Base-by-base conservation (phyloP, 75 land plant genomes). In the Azolla pinnata region DNA sequence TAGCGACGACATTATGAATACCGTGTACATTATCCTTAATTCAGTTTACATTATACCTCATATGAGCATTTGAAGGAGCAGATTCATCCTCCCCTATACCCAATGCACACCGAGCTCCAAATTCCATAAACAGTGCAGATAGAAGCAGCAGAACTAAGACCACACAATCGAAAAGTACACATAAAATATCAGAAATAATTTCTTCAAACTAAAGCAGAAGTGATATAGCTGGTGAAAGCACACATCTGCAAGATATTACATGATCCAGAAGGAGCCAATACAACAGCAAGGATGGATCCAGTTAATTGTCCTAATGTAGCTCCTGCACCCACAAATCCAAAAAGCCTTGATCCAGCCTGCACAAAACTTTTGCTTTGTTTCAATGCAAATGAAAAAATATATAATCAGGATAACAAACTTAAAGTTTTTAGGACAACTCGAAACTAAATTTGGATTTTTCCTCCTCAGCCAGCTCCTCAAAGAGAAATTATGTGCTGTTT, bases 281-380 rank as follows among this genome's bases (percentile, higher is more conserved):
- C 79, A 53, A 85, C 76, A 53, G 96, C 96, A 76, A 86, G 72
- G 30, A 89, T 63, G 44, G 96, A 89, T 31, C 96, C 96, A 75
- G 72, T 76, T 16, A 89, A 86, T 70, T 89, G 90, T n/a, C 96
- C 96, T 68, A 89, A 66, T 57, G 96, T 89, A 46, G 96, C 96
- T 66, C 96, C 96, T 53, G 96, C 96, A 58, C 96, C 96, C 61
- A 89, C 78, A 62, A 89, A 89, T 8, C 96, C 96, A 75, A 89
- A 85, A 60, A 89, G 76, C 69, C 96, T 78, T 64, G 87, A 73
- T 49, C 90, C 96, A 77, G 90, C 79, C 90, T 89, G 96, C 70
- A 86, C 34, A 64, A 27, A 35, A 35, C n/a, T n/a, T n/a, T n/a
- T n/a, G n/a, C n/a, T n/a, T n/a, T n/a, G n/a, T n/a, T n/a, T n/a